Evolutionary conservation across 169 alveolate genomes (phyloP).

Genomic region (Prorocentrum cordatum): DNA sequence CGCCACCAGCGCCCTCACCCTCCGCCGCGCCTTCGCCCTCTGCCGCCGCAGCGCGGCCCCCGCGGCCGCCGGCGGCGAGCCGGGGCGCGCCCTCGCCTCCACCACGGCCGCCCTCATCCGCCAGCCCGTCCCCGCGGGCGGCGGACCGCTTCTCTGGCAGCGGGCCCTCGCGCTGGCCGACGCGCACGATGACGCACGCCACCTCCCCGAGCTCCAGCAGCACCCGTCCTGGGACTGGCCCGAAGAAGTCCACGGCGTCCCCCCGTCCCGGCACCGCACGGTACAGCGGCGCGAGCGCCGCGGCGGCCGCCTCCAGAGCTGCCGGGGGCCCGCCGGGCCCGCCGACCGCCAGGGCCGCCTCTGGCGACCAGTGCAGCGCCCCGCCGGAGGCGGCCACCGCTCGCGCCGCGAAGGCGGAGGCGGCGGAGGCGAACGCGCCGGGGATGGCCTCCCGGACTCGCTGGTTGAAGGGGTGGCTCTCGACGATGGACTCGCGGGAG

Average conservation of each 20-base stretch:
- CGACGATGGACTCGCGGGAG: constrained; percentile 32
- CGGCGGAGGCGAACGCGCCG: constrained; percentile 6
- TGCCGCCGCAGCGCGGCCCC: too few species aligned
- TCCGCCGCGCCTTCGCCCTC: too few species aligned
- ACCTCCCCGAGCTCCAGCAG: constrained; percentile 9
- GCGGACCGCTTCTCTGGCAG: too few species aligned
- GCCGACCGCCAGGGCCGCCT: background rate
- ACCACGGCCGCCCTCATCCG: too few species aligned
- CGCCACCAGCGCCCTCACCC: too few species aligned
- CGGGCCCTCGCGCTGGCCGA: too few species aligned
- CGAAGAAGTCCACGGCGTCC: constrained; percentile 17
- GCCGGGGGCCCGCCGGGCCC: background rate
- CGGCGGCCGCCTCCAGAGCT: background rate
- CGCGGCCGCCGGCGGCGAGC: too few species aligned
- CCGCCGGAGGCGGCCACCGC: background rate
- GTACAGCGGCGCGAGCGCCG: background rate
- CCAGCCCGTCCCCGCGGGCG: too few species aligned
- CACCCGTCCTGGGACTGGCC: background rate
- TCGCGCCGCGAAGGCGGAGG: background rate
- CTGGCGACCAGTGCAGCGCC: background rate
- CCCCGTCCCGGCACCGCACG: background rate
- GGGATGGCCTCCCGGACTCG: constrained; percentile 22
- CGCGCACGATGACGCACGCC: background rate
- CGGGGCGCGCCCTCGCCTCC: too few species aligned
- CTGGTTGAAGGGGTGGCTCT: constrained; percentile 32